phyloP scores from a whole-genome alignment of 2,329 filamentous ascomycete genomes.

The Claviceps pusilla region DNA sequence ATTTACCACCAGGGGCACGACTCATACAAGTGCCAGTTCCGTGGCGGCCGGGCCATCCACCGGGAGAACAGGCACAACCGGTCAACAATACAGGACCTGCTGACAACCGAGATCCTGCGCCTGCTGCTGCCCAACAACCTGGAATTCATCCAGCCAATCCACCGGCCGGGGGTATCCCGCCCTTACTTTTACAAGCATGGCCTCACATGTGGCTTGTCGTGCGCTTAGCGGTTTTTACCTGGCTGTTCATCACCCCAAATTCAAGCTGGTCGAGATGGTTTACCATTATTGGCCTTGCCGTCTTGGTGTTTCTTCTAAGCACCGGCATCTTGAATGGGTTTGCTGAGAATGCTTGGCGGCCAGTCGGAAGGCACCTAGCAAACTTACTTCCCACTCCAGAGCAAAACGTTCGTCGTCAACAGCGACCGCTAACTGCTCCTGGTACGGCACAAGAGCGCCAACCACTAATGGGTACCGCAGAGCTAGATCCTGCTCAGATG shows the following conservation, averaged over 20 bases:
- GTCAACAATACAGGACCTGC: background rate
- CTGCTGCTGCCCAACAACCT: constrained; percentile 1
- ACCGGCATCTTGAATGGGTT: constrained; percentile 42
- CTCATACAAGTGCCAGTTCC: background rate
- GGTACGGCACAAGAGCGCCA: constrained; percentile 13
- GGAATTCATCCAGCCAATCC: constrained; percentile 25
- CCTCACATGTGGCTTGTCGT: constrained; percentile 49
- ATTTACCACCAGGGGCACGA: constrained; percentile 5
- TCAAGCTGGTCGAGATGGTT: constrained; percentile 45
- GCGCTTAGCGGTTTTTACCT: constrained; percentile 44
- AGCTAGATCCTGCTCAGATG: constrained; percentile 32
- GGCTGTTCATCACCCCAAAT: constrained; percentile 47
- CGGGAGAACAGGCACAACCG: constrained; percentile 10
- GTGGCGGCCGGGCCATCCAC: constrained; percentile 7
- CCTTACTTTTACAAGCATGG: constrained; percentile 27
- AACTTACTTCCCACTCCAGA: constrained; percentile 39
- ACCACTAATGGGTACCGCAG: constrained; percentile 13
- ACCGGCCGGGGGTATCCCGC: constrained; percentile 17
- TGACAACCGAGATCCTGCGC: background rate
- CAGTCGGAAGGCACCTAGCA: constrained; percentile 43
- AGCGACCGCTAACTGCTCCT: constrained; percentile 10
- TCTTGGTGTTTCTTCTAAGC: constrained; percentile 43
- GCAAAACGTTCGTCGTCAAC: constrained; percentile 10
- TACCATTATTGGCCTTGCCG: constrained; percentile 37
- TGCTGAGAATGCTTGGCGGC: constrained; percentile 39